Conservation (phyloP, 2,329 filamentous ascomycete genomes). For the Dactylellina leptospora region DNA sequence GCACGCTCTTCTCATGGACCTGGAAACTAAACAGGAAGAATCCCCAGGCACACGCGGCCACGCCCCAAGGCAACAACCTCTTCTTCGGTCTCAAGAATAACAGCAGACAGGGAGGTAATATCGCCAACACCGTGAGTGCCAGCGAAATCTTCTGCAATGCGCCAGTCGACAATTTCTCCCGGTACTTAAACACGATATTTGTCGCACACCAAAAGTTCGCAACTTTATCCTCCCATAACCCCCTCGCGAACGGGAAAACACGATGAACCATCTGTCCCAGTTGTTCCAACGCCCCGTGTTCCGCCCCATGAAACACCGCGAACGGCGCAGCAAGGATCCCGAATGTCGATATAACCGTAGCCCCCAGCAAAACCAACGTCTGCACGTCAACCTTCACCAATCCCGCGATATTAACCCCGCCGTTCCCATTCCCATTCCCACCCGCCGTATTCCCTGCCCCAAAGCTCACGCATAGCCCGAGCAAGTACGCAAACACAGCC, state of each 20-base stretch:
- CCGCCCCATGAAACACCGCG: slow-evolving; percentile 68
- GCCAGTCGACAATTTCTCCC: slow-evolving; percentile 71
- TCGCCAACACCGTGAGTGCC: slow-evolving; percentile 76
- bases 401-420: slow-evolving; percentile 33
- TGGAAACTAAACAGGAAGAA: slow-evolving; percentile 99
- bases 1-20: slow-evolving; percentile 96
- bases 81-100: slow-evolving; percentile 81
- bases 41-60: slow-evolving; percentile 88
- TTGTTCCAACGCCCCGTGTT: slow-evolving; percentile 79
- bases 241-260: slow-evolving; percentile 95
- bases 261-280: slow-evolving; percentile 84
- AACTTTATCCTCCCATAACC: slow-evolving; percentile 97
- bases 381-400: slow-evolving; percentile 69
- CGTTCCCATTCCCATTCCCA: slow-evolving; percentile 15
- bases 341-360: slow-evolving; percentile 73
- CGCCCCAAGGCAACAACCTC: slow-evolving; percentile 77
- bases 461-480: slow-evolving; percentile 85
- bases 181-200: slow-evolving; percentile 88
- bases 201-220: slow-evolving; percentile 97
- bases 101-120: slow-evolving; percentile 79
- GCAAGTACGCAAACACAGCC: slow-evolving; percentile 86
- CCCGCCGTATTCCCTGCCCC: slow-evolving; percentile 62
- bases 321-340: slow-evolving; percentile 71
- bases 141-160: slow-evolving; percentile 76
- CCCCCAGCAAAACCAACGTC: slow-evolving; percentile 74